A percentile compares a stretch with the other conserved stretches of the same genome.
Evolutionary conservation across 2,329 filamentous ascomycete genomes (phyloP).

Genomic region (Pyricularia pennisetigena): DNA sequence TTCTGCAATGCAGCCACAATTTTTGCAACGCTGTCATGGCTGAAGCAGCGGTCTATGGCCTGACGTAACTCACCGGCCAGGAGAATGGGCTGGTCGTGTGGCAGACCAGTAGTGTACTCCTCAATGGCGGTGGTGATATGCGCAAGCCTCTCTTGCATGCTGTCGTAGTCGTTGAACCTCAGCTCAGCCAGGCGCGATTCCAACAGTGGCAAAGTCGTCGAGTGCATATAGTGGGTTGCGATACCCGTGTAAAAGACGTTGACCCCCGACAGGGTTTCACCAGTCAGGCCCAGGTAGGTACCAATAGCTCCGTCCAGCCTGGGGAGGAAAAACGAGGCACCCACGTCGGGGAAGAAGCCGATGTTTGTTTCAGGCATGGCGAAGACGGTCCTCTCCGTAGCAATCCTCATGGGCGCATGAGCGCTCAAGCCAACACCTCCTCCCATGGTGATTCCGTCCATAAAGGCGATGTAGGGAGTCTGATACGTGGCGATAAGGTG

Average conservation of each 20-base stretch:
- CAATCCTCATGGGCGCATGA: conserved; percentile 92
- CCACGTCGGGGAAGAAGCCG: conserved; percentile 97
- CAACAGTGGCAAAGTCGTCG: conserved; percentile 70
- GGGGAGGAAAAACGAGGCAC: conserved; percentile 90
- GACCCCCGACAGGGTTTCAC: conserved; percentile 69
- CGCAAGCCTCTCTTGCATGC: conserved; percentile 49
- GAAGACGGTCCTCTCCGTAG: conserved; percentile 89
- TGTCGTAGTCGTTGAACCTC: conserved; percentile 70
- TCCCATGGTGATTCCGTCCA: conserved; percentile 98
- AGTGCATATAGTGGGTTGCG: conserved; percentile 94
- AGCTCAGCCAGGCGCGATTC: conserved; percentile 83
- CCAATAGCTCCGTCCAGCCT: conserved; percentile 79
- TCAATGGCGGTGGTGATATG: conserved; percentile 83
- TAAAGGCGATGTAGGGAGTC: conserved; percentile 90
- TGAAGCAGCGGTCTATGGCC: conserved; percentile 80
- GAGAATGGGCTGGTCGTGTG: conserved; percentile 58
- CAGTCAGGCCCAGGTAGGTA: conserved; percentile 89
- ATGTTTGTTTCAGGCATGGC: conserved; percentile 99
- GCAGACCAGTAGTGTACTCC: conserved; percentile 81
- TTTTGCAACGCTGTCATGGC: conserved; percentile 53
- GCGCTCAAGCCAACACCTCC: conserved; percentile 90
- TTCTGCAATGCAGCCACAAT: conserved; percentile 56
- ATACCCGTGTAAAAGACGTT: conserved; percentile 86
- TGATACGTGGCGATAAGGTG: conserved; percentile 88
- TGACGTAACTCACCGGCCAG: conserved; percentile 61